Conservation (phyloP, 139 green algal species). For the Medakamo hakoo region DNA sequence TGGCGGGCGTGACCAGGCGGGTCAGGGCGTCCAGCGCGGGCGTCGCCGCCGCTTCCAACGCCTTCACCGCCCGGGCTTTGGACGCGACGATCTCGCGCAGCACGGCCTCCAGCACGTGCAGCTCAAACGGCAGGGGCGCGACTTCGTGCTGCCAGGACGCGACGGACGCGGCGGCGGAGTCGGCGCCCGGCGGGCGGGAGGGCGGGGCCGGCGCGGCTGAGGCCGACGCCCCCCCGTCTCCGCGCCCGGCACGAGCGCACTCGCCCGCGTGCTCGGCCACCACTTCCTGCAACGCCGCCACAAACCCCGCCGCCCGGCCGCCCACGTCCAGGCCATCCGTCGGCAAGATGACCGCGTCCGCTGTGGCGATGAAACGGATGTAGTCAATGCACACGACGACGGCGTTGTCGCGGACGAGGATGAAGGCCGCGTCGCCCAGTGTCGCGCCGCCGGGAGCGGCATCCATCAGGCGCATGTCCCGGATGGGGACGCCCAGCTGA, state of each 20-base stretch:
- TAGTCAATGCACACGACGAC: conserved; percentile 65
- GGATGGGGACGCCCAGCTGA: conserved; percentile 54
- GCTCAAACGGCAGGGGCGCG: conserved; percentile 50
- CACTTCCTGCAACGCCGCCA: conserved; percentile 29
- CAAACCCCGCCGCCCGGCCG: conserved; percentile 14
- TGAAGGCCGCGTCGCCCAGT: conserved; percentile 19
- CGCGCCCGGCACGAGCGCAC: too few species aligned
- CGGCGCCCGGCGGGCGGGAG: too few species aligned
- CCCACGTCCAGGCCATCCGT: conserved; percentile 22
- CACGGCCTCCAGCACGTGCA: conserved; percentile 47
- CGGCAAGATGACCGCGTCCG: conserved; percentile 35
- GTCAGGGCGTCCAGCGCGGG: conserved; percentile 59
- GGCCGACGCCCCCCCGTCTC: too few species aligned
- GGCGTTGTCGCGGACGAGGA: conserved; percentile 63
- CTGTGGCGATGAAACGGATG: conserved; percentile 56
- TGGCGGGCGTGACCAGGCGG: conserved; percentile 17
- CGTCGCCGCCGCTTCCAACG: conserved; percentile 44
- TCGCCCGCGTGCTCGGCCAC: conserved; percentile 5
- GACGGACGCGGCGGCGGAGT: too few species aligned
- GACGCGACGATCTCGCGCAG: conserved; percentile 33
- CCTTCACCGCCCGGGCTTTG: conserved; percentile 25
- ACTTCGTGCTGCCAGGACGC: too few species aligned
- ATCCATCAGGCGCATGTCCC: conserved; percentile 72
- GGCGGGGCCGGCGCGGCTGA: neutral
- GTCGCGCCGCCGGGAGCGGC: conserved; percentile 26